These are phyloP conservation scores for Aspergillus haitiensis DNA, from an alignment of 495 filamentous ascomycete species.

Conservation along the genomic window DNA sequence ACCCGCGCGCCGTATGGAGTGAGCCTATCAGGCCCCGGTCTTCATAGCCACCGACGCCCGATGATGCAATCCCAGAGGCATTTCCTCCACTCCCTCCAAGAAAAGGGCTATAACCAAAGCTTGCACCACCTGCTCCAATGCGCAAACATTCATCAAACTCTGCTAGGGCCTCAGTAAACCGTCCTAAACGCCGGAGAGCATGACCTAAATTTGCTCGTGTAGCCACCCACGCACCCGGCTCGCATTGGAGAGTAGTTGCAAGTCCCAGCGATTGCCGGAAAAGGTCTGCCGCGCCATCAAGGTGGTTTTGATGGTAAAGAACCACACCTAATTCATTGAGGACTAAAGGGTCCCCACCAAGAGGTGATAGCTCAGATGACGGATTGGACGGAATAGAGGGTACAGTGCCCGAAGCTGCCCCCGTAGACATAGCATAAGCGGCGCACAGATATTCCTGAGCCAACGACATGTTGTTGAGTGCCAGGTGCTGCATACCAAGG, in stretches of 20 bases:
- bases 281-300: constrained; percentile 66
- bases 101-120: constrained; percentile 46
- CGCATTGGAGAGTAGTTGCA: constrained; percentile 75
- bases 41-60: constrained; percentile 49
- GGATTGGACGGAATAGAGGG: constrained; percentile 29
- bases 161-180: constrained; percentile 66
- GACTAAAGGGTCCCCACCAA: constrained; percentile 73
- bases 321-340: constrained; percentile 96
- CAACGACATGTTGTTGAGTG: constrained; percentile 89
- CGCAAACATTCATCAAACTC: constrained; percentile 82
- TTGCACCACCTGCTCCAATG: constrained; percentile 69
- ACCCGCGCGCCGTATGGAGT: constrained; percentile 53
- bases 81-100: constrained; percentile 41
- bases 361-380: constrained; percentile 55
- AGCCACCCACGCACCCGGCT: constrained; percentile 81
- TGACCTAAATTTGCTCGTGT: constrained; percentile 88
- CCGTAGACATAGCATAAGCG: constrained; percentile 71
- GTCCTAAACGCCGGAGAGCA: constrained; percentile 72
- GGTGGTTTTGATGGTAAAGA: constrained; percentile 84
- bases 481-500: constrained; percentile 96
- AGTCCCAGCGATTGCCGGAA: constrained; percentile 75
- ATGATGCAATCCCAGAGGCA: constrained; percentile 34
- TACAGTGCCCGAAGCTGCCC: constrained; percentile 44
- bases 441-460: constrained; percentile 95
- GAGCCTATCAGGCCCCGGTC: constrained; percentile 48